Base-by-base conservation (phyloP, 495 filamentous ascomycete genomes). In the Xylaria acuta region DNA sequence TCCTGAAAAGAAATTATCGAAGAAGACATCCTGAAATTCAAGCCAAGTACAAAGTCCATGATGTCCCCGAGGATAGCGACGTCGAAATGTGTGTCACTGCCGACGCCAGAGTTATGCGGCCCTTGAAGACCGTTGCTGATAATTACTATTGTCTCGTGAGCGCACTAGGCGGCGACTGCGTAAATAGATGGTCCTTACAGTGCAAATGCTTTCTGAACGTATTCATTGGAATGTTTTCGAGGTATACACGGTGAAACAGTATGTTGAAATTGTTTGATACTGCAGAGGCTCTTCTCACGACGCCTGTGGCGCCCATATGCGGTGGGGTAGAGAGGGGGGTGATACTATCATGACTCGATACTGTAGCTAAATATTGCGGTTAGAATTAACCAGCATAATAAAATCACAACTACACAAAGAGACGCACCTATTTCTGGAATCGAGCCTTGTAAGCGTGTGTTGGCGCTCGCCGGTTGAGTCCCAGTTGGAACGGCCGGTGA, bases 1-100 rank as follows among this genome's bases (percentile, higher is more conserved):
- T 63, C 11, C 47, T 53, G 41, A 36, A 69, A 56, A 36, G 51
- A 62, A 27, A 51, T 20, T 18, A 45, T 34, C 20, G 62, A 14
- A 20, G 73, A 71, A 8, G 36, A 43, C 16, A 69, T 32, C 64
- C 22, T 53, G 5, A 8, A 25, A 34, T 59, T 65, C 32, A 18
- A 14, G 16, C 6, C 30, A 3, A 16, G 32, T 30, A 41, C 11
- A 47, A 45, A 27, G 41, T 22, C 18, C 30, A 36, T 64, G 22
- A 47, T 41, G 16, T 64, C 27, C 20, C 14, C 38, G 14, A 45
- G n/a, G 7, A 22, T 43, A 12, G 38, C n/a, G n/a, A 47, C n/a
- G 38, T 45, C 62, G 14, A 45, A 36, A 11, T n/a, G n/a, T 27
- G 1, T 20, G 62, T 38, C 2, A 64, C 6, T 25, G 25, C 34